These are phyloP conservation scores for Pythium rishiriense DNA, from an alignment of 352 stramenopile species.

Conservation along the genomic window DNA sequence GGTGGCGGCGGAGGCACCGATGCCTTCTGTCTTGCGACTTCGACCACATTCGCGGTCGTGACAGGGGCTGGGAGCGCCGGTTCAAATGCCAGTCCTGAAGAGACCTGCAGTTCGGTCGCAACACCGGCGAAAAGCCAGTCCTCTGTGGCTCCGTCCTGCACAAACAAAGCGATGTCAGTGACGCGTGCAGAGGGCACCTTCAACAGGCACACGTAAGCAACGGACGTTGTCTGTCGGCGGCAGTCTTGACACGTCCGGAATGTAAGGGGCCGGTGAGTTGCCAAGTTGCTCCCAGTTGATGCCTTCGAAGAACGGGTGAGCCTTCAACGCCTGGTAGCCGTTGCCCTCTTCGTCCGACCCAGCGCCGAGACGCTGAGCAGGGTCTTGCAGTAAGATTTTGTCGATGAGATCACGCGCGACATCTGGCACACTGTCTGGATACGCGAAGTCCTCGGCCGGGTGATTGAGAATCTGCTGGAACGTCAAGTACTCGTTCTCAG, in stretches of 20 bases:
- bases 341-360: conserved; percentile 75
- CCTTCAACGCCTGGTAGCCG: conserved; percentile 68
- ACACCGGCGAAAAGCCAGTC: conserved; percentile 89
- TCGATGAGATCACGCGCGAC: conserved; percentile 77
- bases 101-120: conserved; percentile 85
- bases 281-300: conserved; percentile 72
- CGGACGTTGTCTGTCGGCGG: conserved; percentile 73
- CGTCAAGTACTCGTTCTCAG: conserved; percentile 90
- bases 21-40: conserved; percentile 78
- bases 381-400: conserved; percentile 77
- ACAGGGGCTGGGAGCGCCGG: conserved; percentile 40
- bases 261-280: conserved; percentile 50
- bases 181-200: not conserved
- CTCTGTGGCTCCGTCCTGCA: conserved; percentile 81
- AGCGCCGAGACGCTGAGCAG: conserved; percentile 64
- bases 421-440: conserved; percentile 44
- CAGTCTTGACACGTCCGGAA: conserved; percentile 55
- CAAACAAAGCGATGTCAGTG: not conserved
- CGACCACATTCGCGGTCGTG: conserved; percentile 62
- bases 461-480: conserved; percentile 91
- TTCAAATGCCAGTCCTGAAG: conserved; percentile 74
- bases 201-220: not conserved
- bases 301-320: conserved; percentile 84
- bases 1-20: conserved; percentile 52
- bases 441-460: conserved; percentile 74